phyloP scores from a whole-genome alignment of 306 rosid genomes.

The Oxytropis ochrocephala region DNA sequence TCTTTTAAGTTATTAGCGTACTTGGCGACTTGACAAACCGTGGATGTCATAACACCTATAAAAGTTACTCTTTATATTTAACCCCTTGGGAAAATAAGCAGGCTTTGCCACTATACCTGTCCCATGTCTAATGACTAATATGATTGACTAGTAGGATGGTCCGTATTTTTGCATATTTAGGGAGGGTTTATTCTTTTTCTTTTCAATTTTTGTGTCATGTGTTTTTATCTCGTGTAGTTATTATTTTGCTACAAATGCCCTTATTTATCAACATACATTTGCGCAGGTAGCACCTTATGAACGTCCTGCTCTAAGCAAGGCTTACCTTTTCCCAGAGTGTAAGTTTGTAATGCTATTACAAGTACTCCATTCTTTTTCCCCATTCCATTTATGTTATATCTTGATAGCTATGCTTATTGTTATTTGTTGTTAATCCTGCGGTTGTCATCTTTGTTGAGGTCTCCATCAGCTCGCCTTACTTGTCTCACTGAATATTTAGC shows the following conservation, averaged over 20 bases:
- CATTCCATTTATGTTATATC: neutral
- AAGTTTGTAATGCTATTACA: slow-evolving; percentile 27
- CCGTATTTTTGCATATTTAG: too few species aligned
- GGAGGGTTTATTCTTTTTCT: neutral
- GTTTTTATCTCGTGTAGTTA: neutral
- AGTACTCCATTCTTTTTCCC: neutral
- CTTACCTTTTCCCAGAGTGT: slow-evolving; percentile 91
- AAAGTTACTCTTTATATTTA: too few species aligned
- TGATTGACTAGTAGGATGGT: too few species aligned
- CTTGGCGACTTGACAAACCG: too few species aligned
- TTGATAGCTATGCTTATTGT: neutral
- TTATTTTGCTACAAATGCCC: neutral
- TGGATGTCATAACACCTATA: too few species aligned
- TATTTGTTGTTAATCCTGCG: neutral
- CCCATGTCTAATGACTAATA: too few species aligned
- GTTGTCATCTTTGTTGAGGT: neutral
- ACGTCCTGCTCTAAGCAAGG: slow-evolving; percentile 99
- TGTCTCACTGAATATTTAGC: neutral
- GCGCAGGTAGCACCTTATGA: slow-evolving; percentile 95
- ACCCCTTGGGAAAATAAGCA: too few species aligned
- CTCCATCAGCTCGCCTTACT: neutral
- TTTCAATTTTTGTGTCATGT: neutral
- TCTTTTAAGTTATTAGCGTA: too few species aligned
- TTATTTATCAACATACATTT: neutral
- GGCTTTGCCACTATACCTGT: too few species aligned